phyloP scores from a whole-genome alignment of 768 basidiomycete genomes.

The Auricularia auricula-judae region DNA sequence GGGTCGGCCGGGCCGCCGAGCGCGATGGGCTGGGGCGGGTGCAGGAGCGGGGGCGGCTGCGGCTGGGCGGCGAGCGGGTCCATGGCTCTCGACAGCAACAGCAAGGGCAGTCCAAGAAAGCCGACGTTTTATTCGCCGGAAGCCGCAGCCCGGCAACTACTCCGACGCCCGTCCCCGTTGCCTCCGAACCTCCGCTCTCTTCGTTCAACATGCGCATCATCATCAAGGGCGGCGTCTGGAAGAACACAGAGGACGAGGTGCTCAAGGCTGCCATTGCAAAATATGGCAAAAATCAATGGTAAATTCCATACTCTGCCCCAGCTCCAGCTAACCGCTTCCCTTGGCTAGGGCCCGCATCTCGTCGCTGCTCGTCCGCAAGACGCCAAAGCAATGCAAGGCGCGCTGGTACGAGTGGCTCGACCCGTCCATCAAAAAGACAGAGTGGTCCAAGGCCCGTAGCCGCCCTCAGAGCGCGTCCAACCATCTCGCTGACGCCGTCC shows the following conservation, averaged over 20 bases:
- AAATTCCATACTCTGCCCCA: constrained; percentile 9
- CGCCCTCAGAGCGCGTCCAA: constrained; percentile 10
- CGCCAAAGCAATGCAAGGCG: constrained; percentile 98
- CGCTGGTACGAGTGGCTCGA: constrained; percentile 99
- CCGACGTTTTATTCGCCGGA: no score
- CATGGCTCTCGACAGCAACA: background rate
- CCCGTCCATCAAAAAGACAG: constrained; percentile 98
- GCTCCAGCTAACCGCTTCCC: background rate
- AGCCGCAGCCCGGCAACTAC: no score
- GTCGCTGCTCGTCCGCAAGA: constrained; percentile 93
- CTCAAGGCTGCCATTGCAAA: constrained; percentile 97
- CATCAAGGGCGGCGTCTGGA: constrained; percentile 46
- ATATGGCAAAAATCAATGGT: constrained; percentile 96
- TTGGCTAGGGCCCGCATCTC: constrained; percentile 88
- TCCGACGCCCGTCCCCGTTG: no score
- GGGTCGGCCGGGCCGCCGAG: background rate
- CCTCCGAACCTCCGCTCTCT: background rate
- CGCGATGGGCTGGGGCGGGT: background rate
- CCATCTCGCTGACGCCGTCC: constrained; percentile 1
- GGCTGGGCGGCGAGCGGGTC: background rate
- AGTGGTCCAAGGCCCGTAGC: constrained; percentile 82
- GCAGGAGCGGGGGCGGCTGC: background rate
- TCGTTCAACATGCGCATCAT: constrained; percentile 72
- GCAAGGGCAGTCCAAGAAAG: no score
- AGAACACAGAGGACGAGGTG: constrained; percentile 98